Conservation (phyloP, 148 eudicot species). For the Fagopyrum homotropicum region DNA sequence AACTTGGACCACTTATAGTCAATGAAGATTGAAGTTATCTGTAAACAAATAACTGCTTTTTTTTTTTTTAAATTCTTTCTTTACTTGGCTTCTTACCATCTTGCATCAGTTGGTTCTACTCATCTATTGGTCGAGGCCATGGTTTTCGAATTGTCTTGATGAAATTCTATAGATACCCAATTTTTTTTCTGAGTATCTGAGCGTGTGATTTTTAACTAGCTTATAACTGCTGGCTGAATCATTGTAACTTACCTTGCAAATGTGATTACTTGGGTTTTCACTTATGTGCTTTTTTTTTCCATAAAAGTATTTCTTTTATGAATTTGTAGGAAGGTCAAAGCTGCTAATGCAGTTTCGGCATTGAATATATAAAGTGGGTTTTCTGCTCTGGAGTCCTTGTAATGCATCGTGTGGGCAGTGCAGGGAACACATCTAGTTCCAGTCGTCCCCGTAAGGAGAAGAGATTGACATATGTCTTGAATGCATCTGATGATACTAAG, state of each 20-base stretch:
- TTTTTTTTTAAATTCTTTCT: background rate
- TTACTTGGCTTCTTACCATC: background rate
- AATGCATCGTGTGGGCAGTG: constrained; percentile 96
- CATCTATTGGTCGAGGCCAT: background rate
- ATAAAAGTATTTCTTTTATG: background rate
- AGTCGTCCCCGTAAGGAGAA: constrained; percentile 89
- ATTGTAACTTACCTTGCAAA: background rate
- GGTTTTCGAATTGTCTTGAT: background rate
- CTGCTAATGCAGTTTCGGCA: background rate
- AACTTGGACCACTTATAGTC: background rate
- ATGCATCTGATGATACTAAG: constrained; percentile 80
- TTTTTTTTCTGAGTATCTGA: background rate
- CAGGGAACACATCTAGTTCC: constrained; percentile 77
- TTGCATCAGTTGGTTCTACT: background rate
- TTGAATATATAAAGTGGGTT: constrained; percentile 8
- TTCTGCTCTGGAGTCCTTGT: constrained; percentile 29
- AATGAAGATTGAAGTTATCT: background rate
- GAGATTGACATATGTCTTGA: constrained; percentile 77
- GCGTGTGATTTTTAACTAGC: background rate
- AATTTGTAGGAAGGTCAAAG: constrained; percentile 8
- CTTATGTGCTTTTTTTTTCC: background rate
- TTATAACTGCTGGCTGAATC: background rate
- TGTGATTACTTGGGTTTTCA: background rate
- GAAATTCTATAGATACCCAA: background rate
- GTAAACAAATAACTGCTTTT: background rate